Evolutionary conservation across 2,329 filamentous ascomycete genomes (phyloP).

Genomic region (Malbranchea zuffiana): DNA sequence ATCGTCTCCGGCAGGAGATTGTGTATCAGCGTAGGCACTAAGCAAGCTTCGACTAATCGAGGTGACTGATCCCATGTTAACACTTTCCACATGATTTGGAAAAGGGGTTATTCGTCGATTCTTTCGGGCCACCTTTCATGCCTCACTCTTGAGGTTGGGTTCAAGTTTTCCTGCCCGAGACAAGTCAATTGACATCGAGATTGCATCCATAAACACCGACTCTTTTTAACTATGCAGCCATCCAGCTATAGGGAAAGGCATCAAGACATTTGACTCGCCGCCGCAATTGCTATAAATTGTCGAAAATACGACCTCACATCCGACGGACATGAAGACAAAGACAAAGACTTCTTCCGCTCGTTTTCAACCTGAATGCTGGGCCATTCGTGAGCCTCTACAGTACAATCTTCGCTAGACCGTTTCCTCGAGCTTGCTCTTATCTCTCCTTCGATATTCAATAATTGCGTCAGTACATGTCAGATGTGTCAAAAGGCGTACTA

Average conservation of each 20-base stretch:
- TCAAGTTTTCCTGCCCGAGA: slow-evolving; percentile 5
- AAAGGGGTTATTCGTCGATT: background rate
- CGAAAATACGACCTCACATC: too few relatives aligned
- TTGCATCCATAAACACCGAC: slow-evolving; percentile 5
- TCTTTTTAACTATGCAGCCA: slow-evolving; percentile 5
- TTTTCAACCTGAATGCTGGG: too few relatives aligned
- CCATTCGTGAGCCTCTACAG: too few relatives aligned
- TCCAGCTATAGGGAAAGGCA: slow-evolving; percentile 8
- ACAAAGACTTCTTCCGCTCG: too few relatives aligned
- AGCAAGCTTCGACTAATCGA: slow-evolving; percentile 2
- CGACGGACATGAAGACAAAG: too few relatives aligned
- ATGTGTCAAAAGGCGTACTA: slow-evolving; percentile 17
- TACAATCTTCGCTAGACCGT: too few relatives aligned
- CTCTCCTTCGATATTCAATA: too few relatives aligned
- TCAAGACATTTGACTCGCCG: slow-evolving; percentile 4
- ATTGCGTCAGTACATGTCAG: too few relatives aligned
- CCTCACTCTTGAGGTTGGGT: slow-evolving; percentile 9
- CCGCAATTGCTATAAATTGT: too few relatives aligned
- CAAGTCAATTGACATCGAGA: background rate
- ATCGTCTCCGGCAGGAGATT: too few relatives aligned
- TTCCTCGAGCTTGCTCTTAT: too few relatives aligned
- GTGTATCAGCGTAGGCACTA: slow-evolving; percentile 3
- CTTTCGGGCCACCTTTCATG: too few relatives aligned
- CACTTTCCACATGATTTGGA: background rate
- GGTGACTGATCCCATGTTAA: background rate